These are phyloP conservation scores for Wickerhamomyces queroliae DNA, from an alignment of 805 yeast species.

Conservation along the genomic window DNA sequence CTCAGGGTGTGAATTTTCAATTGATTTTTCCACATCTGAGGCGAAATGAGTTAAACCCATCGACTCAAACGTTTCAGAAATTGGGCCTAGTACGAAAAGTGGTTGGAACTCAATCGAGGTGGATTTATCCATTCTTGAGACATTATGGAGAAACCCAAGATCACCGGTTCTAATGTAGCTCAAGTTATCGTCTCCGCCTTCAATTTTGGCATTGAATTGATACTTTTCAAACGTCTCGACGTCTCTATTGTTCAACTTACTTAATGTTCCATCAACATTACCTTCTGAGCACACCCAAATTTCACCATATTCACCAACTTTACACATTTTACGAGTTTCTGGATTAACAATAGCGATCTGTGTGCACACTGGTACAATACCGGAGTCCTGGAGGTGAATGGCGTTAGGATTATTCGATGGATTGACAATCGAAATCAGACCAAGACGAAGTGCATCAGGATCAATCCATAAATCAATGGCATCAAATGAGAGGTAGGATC, in stretches of 20 bases:
- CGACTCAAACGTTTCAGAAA: slow-evolving; percentile 84
- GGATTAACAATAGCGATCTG: slow-evolving; percentile 95
- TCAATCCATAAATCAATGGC: slow-evolving; percentile 86
- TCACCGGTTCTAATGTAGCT: slow-evolving; percentile 88
- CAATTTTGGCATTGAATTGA: slow-evolving; percentile 60
- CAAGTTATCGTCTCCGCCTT: slow-evolving; percentile 55
- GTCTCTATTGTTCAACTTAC: slow-evolving; percentile 37
- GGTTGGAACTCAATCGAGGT: slow-evolving; percentile 54
- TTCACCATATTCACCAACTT: slow-evolving; percentile 91
- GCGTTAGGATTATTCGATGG: slow-evolving; percentile 66
- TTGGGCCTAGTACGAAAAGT: slow-evolving; percentile 76
- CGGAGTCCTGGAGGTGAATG: slow-evolving; percentile 83
- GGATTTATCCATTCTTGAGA: slow-evolving; percentile 40
- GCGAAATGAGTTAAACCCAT: slow-evolving; percentile 92
- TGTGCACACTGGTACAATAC: slow-evolving; percentile 92
- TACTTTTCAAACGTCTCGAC: slow-evolving; percentile 15
- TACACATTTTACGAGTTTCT: slow-evolving; percentile 74
- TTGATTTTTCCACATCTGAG: slow-evolving; percentile 67
- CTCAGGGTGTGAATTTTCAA: slow-evolving; percentile 45
- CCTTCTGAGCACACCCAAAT: slow-evolving; percentile 95
- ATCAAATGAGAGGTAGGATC: slow-evolving; percentile 85
- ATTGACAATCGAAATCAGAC: slow-evolving; percentile 73
- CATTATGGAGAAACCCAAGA: slow-evolving; percentile 83
- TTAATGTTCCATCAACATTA: slow-evolving; percentile 52
- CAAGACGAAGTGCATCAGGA: slow-evolving; percentile 84